Conservation (phyloP, 441 rosid species). For the Adansonia rubrostipa region DNA sequence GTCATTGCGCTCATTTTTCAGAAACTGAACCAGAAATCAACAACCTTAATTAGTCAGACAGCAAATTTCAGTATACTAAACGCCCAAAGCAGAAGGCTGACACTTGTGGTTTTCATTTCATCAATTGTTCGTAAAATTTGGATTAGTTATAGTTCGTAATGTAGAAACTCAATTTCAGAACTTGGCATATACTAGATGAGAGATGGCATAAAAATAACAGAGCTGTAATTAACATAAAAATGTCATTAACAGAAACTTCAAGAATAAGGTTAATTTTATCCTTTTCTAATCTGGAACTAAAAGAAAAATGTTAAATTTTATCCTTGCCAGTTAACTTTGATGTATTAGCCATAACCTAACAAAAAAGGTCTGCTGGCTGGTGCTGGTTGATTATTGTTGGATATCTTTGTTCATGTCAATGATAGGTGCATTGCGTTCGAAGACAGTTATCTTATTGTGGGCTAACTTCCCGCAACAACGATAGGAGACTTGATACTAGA, state of each 20-base stretch:
- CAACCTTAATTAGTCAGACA: background rate
- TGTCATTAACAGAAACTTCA: background rate
- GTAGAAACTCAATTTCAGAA: background rate
- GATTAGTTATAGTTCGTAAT: background rate
- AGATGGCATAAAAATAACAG: background rate
- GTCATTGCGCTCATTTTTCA: background rate
- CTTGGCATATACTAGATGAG: background rate
- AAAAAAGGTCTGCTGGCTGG: background rate
- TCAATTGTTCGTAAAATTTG: background rate
- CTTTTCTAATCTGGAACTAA: too few relatives aligned
- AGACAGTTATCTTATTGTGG: background rate
- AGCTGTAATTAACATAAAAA: background rate
- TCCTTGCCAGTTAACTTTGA: background rate
- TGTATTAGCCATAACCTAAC: too few relatives aligned
- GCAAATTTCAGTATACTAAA: background rate
- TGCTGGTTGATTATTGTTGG: background rate
- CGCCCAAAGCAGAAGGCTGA: background rate
- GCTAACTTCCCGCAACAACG: conserved; percentile 13
- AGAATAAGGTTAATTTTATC: background rate
- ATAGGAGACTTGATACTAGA: conserved; percentile 30
- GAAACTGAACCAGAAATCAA: background rate
- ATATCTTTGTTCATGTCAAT: background rate
- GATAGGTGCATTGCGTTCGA: background rate
- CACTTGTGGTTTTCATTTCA: background rate
- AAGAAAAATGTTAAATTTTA: too few relatives aligned